Percentiles rank a stretch among this genome's conserved stretches.
phyloP scores from a whole-genome alignment of 2,329 filamentous ascomycete species.

The Talaromyces sp. region DNA sequence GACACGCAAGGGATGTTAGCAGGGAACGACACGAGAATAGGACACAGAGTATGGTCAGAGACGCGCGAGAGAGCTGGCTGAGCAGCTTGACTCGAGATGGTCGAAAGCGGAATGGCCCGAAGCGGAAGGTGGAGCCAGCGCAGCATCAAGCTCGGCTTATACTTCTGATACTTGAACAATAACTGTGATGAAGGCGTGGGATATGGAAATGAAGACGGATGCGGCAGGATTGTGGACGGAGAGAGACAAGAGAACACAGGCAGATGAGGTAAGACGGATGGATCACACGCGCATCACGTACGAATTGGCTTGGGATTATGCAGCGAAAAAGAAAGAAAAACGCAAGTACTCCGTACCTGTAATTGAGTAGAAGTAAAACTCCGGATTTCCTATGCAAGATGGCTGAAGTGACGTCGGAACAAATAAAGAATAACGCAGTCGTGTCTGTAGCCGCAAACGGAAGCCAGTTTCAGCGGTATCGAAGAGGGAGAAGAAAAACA shows the following conservation, averaged over 20 bases:
- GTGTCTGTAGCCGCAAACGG: neutral
- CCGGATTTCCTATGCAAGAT: neutral
- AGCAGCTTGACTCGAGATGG: neutral
- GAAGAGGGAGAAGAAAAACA: neutral
- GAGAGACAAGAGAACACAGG: neutral
- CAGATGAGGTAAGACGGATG: neutral
- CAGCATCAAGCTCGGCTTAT: neutral
- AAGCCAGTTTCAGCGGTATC: neutral
- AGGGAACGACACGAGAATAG: neutral
- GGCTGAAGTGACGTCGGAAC: neutral
- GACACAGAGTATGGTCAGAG: neutral
- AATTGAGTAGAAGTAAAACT: neutral
- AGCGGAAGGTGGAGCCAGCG: neutral
- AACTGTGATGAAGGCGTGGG: neutral
- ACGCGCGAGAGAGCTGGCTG: neutral
- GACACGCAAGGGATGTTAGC: neutral
- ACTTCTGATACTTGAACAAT: neutral
- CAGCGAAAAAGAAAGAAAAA: neutral
- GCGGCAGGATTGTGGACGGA: neutral
- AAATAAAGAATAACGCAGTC: neutral
- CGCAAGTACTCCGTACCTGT: neutral
- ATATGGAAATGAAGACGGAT: neutral
- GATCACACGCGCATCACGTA: neutral
- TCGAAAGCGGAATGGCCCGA: neutral
- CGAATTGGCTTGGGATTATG: neutral